phyloP scores from a whole-genome alignment of 768 basidiomycete genomes.

The Russula sp. region DNA sequence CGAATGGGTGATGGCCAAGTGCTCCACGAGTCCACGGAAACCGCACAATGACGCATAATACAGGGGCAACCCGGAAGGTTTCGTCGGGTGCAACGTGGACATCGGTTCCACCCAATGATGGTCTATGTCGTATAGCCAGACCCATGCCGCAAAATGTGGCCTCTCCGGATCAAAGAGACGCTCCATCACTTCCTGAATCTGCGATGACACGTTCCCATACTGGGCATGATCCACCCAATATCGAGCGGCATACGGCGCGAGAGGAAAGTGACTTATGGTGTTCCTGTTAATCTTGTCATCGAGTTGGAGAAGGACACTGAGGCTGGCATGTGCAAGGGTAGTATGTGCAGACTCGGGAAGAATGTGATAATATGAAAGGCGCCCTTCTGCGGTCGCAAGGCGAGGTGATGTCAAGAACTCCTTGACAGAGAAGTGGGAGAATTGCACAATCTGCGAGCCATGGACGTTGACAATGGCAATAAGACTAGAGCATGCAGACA shows the following conservation, averaged over 20 bases:
- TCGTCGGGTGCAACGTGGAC: background rate
- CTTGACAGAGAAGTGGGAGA: background rate
- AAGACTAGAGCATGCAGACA: background rate
- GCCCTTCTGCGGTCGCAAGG: background rate
- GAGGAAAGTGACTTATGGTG: background rate
- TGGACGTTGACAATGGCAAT: background rate
- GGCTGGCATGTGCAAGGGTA: background rate
- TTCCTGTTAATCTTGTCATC: background rate
- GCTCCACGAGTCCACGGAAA: background rate
- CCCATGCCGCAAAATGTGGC: background rate
- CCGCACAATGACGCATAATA: background rate
- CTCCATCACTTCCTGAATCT: background rate
- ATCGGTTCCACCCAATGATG: background rate
- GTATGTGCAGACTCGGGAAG: background rate
- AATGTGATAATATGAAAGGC: background rate
- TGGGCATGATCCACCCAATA: background rate
- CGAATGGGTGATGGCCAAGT: background rate
- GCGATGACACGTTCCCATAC: background rate
- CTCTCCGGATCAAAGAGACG: background rate
- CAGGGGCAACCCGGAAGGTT: background rate
- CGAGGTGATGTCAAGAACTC: background rate
- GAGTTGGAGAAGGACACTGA: background rate
- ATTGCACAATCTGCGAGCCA: background rate
- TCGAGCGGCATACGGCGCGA: background rate
- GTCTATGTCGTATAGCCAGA: background rate